phyloP scores from a whole-genome alignment of 805 yeast species.

The Barnettozyma wickerhamii region DNA sequence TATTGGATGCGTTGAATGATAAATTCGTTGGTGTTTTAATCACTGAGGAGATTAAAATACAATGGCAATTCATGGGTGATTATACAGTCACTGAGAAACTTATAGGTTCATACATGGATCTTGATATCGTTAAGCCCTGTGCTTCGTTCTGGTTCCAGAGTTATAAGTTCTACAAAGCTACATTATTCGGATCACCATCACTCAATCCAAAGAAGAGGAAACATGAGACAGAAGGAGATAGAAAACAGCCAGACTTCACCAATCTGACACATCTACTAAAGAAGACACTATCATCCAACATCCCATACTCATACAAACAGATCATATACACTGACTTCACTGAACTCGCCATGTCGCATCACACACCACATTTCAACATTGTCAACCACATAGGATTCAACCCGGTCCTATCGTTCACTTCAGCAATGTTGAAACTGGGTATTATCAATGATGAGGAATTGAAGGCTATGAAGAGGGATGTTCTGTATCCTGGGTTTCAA shows the following conservation, averaged over 20 bases:
- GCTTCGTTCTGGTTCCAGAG: constrained; percentile 53
- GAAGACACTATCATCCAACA: background rate
- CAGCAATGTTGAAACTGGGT: background rate
- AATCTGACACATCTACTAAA: background rate
- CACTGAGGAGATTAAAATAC: constrained; percentile 29
- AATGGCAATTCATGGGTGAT: constrained; percentile 28
- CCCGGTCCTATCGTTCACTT: background rate
- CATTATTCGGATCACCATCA: background rate
- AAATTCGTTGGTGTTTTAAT: constrained; percentile 33
- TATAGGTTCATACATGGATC: constrained; percentile 25
- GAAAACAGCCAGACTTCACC: background rate
- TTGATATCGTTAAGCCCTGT: constrained; percentile 32
- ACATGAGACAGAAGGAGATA: background rate
- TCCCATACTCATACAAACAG: background rate
- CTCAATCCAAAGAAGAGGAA: background rate
- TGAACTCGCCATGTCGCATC: background rate
- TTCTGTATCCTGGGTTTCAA: background rate
- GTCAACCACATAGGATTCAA: background rate
- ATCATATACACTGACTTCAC: background rate
- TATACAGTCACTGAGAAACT: constrained; percentile 29
- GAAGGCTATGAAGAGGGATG: background rate
- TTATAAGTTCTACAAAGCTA: constrained; percentile 45
- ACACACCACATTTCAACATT: background rate
- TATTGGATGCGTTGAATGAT: constrained; percentile 2
- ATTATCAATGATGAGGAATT: background rate